Conservation (phyloP, 1,284 basidiomycete species). For the Psilocybe mexicana region DNA sequence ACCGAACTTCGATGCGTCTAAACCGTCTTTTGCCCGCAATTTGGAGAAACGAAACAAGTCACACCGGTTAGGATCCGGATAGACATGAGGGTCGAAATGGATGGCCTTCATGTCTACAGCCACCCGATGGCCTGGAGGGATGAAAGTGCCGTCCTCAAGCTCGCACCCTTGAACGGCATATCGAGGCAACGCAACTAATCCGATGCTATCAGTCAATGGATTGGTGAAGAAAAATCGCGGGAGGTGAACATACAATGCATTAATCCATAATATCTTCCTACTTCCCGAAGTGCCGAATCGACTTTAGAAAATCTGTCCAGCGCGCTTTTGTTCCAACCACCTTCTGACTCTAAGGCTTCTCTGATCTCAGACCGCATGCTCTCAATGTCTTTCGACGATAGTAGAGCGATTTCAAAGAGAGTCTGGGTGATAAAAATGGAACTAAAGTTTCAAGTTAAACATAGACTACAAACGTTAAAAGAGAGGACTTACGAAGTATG, state of each 20-base stretch:
- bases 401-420: constrained; percentile 35
- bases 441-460: constrained; percentile 17
- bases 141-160: constrained; percentile 41
- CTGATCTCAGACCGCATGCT: constrained; percentile 33
- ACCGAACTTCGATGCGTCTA: constrained; percentile 27
- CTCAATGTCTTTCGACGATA: constrained; percentile 29
- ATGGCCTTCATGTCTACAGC: constrained; percentile 41
- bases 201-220: background rate
- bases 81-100: constrained; percentile 43
- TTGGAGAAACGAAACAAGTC: constrained; percentile 49
- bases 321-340: constrained; percentile 37
- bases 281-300: constrained; percentile 39
- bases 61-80: constrained; percentile 41
- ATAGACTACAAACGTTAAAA: background rate
- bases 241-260: constrained; percentile 29
- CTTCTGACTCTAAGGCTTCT: constrained; percentile 34
- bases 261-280: constrained; percentile 35
- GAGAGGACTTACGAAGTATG: constrained; percentile 34
- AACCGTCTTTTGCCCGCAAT: constrained; percentile 32
- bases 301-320: constrained; percentile 35
- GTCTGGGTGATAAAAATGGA: constrained; percentile 39
- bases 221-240: background rate
- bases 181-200: constrained; percentile 34
- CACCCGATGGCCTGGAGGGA: constrained; percentile 45
- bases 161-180: constrained; percentile 28